Conservation (phyloP, 2,329 filamentous ascomycete genomes). For the Thermothelomyces thermophilus region DNA sequence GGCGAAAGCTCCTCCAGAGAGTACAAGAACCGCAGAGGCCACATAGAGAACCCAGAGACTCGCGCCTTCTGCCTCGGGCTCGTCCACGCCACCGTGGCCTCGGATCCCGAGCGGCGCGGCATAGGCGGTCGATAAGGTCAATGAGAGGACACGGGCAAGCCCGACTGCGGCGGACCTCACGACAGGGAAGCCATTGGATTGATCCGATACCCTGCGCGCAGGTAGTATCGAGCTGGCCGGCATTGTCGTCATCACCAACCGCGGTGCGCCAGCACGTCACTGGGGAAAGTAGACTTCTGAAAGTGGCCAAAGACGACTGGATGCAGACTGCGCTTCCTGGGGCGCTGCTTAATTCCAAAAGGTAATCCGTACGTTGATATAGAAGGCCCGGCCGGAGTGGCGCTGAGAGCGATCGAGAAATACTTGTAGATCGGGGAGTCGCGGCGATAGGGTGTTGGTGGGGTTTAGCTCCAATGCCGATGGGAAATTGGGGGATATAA, state of each 20-base stretch:
- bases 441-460: too few species aligned
- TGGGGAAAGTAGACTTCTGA: background rate
- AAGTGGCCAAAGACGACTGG: too few species aligned
- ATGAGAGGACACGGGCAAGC: slow-evolving; percentile 44
- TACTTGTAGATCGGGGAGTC: too few species aligned
- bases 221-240: slow-evolving; percentile 3
- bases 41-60: slow-evolving; percentile 75
- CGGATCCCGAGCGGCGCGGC: slow-evolving; percentile 38
- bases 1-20: slow-evolving; percentile 88
- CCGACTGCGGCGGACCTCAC: slow-evolving; percentile 33
- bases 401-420: too few species aligned
- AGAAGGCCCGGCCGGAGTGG: too few species aligned
- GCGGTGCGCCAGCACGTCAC: background rate
- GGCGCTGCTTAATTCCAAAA: too few species aligned
- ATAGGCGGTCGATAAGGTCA: slow-evolving; percentile 42
- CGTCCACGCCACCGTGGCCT: slow-evolving; percentile 36
- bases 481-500: too few species aligned
- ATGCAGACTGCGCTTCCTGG: too few species aligned
- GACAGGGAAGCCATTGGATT: slow-evolving; percentile 23
- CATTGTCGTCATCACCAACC: slow-evolving; percentile 16
- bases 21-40: slow-evolving; percentile 71
- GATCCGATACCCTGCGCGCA: slow-evolving; percentile 12
- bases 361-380: too few species aligned
- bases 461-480: too few species aligned
- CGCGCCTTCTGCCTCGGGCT: slow-evolving; percentile 50